Base-by-base conservation (phyloP, 176 grass and related monocot genomes). In the Juncus effusus region DNA sequence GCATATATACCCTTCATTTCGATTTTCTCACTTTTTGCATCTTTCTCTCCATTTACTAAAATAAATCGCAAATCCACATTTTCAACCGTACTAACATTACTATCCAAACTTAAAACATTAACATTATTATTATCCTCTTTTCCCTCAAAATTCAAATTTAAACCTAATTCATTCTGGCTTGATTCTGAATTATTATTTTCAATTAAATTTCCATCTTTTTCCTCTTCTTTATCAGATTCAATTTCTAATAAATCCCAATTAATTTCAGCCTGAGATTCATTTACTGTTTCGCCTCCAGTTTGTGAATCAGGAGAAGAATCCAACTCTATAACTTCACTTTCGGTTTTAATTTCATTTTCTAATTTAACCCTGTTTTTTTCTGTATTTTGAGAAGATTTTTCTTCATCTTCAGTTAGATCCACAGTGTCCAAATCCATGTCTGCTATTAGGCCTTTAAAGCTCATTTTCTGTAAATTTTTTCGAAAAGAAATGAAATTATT, bases 391-490 rank as follows among this genome's bases (percentile, higher is more conserved):
- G 9, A 47, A 47, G 44, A 9, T 47, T 47, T 47, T 40, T 65
- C 74, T 36, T 77, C 80, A 14, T 40, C 74, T 41, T 82, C 80
- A 72, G 59, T 72, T 9, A 82, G 36, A 15, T 83, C 69, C 28
- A 74, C 38, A 16, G 69, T 68, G 54, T 78, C 81, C 62, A 74
- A 51, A 58, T 83, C 69, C 68, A 69, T 83, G 39, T 78, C 81
- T 8, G 61, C 62, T 1, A 83, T 56, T 8, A 83, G 44, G 1
- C 51, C 56, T 12, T 28, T 65, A 39, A 78, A 78, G 68, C 68
- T 78, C 61, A 64, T 78, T 65, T 41, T 69, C 62, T 69, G 39
- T 51, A 0, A 40, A 38, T 4, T 12, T 38, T 58, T 57, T 44
- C 56, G 42, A 71, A 6, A 54, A 40, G 53, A 54, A 1, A 69